Evolutionary conservation across 2,329 filamentous ascomycete genomes (phyloP).

Genomic region (Fusarium illudens): DNA sequence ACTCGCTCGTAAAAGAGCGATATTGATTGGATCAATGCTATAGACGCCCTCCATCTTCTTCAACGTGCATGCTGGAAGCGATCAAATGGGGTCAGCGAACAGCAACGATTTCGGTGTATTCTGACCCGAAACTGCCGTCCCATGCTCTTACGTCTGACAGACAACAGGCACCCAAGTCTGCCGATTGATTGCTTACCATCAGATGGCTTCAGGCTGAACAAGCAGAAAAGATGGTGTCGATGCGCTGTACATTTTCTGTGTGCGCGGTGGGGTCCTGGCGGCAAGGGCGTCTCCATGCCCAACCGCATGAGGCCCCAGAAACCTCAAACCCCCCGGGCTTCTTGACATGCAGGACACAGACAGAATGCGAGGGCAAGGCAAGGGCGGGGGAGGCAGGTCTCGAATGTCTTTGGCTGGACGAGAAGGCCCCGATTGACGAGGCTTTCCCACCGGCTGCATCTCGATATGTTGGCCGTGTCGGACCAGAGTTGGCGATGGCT

Average conservation of each 20-base stretch:
- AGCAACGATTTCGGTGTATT: neutral
- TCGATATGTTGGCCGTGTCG: conserved; percentile 3
- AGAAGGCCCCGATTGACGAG: conserved; percentile 29
- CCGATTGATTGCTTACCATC: conserved; percentile 2
- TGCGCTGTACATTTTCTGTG: conserved; percentile 59
- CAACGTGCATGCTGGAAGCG: neutral
- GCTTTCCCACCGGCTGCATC: conserved; percentile 34
- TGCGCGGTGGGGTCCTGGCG: conserved; percentile 50
- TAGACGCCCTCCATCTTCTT: neutral
- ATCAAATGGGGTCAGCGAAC: neutral
- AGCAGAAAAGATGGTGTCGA: conserved; percentile 40
- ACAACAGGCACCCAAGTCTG: neutral
- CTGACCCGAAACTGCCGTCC: neutral
- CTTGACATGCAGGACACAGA: conserved; percentile 35
- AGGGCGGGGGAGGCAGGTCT: conserved; percentile 14
- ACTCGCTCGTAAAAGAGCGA: neutral
- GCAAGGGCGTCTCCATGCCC: conserved; percentile 58
- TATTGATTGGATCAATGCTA: neutral
- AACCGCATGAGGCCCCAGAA: conserved; percentile 50
- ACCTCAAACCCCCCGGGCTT: conserved; percentile 17
- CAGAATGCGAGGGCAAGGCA: conserved; percentile 15
- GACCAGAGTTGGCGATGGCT: conserved; percentile 12
- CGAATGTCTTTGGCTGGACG: conserved; percentile 25
- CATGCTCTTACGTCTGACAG: neutral
- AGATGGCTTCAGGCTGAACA: conserved; percentile 20